A percentile compares a stretch with the other conserved stretches of the same genome.
These are phyloP conservation scores for Lasiodiplodia sp. DNA, from an alignment of 2,329 filamentous ascomycete genomes.

Conservation along the genomic window DNA sequence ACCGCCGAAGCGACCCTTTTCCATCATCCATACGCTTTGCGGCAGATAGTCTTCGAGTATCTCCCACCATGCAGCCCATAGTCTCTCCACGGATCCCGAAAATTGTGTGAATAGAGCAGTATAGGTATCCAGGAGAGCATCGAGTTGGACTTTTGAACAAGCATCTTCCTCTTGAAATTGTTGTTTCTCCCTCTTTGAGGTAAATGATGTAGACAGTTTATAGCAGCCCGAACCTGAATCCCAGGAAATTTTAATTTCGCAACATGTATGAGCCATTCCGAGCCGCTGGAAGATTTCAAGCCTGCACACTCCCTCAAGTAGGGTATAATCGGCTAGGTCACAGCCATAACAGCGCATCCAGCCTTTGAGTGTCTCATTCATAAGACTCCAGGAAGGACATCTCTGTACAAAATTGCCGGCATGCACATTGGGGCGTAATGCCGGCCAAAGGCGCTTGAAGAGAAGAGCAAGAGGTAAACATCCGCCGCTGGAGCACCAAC, in stretches of 20 bases:
- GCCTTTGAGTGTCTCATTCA: background rate
- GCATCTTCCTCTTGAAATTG: background rate
- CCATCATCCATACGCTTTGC: background rate
- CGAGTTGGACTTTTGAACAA: background rate
- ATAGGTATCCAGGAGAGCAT: background rate
- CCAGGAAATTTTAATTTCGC: accelerated
- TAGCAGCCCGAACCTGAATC: background rate
- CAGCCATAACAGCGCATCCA: background rate
- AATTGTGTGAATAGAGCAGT: background rate
- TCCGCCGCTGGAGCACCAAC: background rate
- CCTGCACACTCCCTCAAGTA: background rate
- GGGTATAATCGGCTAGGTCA: background rate
- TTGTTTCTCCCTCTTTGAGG: background rate
- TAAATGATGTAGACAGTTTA: too few species aligned
- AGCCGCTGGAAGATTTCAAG: background rate
- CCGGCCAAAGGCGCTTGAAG: background rate
- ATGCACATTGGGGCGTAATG: too few species aligned
- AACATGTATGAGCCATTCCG: background rate
- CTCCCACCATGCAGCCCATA: background rate
- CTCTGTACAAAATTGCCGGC: too few species aligned
- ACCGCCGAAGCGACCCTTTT: background rate
- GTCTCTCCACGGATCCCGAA: too few species aligned
- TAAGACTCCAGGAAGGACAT: background rate
- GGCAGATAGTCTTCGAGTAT: background rate
- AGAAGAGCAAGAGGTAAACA: background rate